These are phyloP conservation scores for Colletotrichum sansevieriae DNA, from an alignment of 2,329 filamentous ascomycete species.

Conservation along the genomic window DNA sequence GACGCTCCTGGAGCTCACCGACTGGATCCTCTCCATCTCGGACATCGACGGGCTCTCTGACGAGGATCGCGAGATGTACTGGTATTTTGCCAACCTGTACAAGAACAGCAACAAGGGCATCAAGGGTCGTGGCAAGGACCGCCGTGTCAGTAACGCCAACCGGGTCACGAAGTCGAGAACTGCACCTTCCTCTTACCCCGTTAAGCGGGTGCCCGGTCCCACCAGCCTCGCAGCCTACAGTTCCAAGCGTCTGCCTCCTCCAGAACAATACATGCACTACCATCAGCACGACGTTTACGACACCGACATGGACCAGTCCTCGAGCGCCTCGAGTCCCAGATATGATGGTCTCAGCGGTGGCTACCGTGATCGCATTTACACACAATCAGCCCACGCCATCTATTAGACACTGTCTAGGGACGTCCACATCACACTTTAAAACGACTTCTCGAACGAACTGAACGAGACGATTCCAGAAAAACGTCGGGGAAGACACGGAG, in stretches of 20 bases:
- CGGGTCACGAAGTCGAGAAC: slow-evolving; percentile 44
- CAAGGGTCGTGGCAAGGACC: slow-evolving; percentile 91
- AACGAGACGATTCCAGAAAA: slow-evolving; percentile 20
- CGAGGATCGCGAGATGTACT: slow-evolving; percentile 80
- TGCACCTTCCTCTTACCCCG: slow-evolving; percentile 36
- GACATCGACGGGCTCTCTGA: slow-evolving; percentile 74
- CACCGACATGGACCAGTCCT: slow-evolving; percentile 40
- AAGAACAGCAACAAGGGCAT: slow-evolving; percentile 99
- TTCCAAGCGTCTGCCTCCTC: slow-evolving; percentile 35
- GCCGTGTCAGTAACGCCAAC: slow-evolving; percentile 65
- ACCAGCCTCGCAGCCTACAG: slow-evolving; percentile 39
- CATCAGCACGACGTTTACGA: slow-evolving; percentile 41
- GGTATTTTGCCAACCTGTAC: slow-evolving; percentile 89
- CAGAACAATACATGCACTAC: slow-evolving; percentile 40
- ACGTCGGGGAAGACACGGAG: slow-evolving; percentile 26
- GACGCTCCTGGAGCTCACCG: slow-evolving; percentile 77
- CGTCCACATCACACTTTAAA: background rate
- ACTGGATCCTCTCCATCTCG: slow-evolving; percentile 75
- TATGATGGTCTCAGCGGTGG: slow-evolving; percentile 26
- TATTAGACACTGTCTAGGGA: slow-evolving; percentile 3
- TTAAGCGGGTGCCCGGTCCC: slow-evolving; percentile 37
- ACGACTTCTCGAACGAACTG: slow-evolving; percentile 27
- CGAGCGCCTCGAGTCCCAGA: slow-evolving; percentile 39
- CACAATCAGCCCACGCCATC: slow-evolving; percentile 31
- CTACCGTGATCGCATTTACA: slow-evolving; percentile 37